Evolutionary conservation across 345 rosid genomes (phyloP), one percentile per base, ranked within the genome.

Genomic region (rapeseed (Brassica napus)): DNA sequence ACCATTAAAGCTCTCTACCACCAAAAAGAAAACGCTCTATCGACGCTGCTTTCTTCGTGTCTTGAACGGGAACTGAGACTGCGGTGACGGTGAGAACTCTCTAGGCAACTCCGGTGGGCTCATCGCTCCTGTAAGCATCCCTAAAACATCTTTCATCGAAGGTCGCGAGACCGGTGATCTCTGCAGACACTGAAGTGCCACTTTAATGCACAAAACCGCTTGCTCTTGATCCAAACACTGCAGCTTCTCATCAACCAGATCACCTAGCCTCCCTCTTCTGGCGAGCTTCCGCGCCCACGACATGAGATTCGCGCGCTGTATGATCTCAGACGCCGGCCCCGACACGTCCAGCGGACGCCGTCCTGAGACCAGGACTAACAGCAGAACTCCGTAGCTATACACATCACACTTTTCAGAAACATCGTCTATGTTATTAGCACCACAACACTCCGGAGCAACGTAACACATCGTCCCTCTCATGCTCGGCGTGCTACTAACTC

Each of bases 401-500:
- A 94, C 98, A 80, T 94, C 98, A 37, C 86, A 89, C 74, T 94
- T 94, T 59, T 92, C 97, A 0, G 97, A 92, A 37, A 94, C 70
- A 71, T 77, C 88, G 6, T 65, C 82, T 42, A 78, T 21, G 47
- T 87, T 93, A 0, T 89, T 92, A 47, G 55, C 5, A 0, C 89
- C 90, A n/a, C 95, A 85, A 28, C 86, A 94, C 81, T 94, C 98
- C 0, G 98, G 98, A 18, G 98, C 98, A 65, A 87, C 82, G 55
- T 94, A 94, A 77, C 97, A 92, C 55, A 94, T 88, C 0, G 97
- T 94, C 78, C 98, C 98, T 84, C 98, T 86, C 98, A 92, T 92
- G 74, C 98, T 94, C 6, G 97, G 98, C 0, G 98, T 92, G 80
- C 97, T 94, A 52, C 94, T 86, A 58, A 92, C 75, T 26, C 93